Base-by-base conservation (phyloP, 805 yeast species). In the Priceomyces medius region DNA sequence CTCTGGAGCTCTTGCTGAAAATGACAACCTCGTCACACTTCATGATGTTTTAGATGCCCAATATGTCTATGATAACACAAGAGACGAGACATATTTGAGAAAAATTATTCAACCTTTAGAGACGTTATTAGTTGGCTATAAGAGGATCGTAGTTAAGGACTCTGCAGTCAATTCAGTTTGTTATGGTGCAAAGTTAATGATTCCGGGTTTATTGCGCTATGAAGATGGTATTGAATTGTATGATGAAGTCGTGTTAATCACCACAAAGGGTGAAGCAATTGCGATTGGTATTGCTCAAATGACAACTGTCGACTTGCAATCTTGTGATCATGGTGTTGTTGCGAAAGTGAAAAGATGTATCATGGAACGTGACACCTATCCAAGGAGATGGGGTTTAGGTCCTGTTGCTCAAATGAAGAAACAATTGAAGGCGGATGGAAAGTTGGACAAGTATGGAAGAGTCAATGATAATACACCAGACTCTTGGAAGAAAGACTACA, bases 321-420 rank as follows among this genome's bases (percentile, higher is more conserved):
- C 93, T 23, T 91, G 98, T 71, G 99, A 93, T 69, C 99, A 93
- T 64, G 99, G 99, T 59, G 89, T 90, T 46, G 99, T 91, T 59
- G 97, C 99, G 53, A 89, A 88, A 76, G 96, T 93, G 61, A 93
- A 93, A 80, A 87, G 99, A 76, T 91, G 98, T 76, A 93, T 93
- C 58, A 93, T 93, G 99, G 99, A 93, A 76, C 85, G 99, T 76
- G 99, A 93, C 68, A 81, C 96, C 39, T 93, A 93, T 70, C 99
- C 99, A 72, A 86, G 99, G 79, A 85, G 97, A 79, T 93, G 99
- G 99, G 99, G 99, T 48, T 74, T 93, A 56, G 99, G 99, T 57
- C 99, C 99, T 57, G 88, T 90, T 64, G 98, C 99, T 46, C 88
- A 87, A 71, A 89, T 89, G 84, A 93, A 93, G 86, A 93, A 93